Evolutionary conservation across 2,329 filamentous ascomycete species (phyloP).

Genomic region (Cladosporium austrohemisphaericum): DNA sequence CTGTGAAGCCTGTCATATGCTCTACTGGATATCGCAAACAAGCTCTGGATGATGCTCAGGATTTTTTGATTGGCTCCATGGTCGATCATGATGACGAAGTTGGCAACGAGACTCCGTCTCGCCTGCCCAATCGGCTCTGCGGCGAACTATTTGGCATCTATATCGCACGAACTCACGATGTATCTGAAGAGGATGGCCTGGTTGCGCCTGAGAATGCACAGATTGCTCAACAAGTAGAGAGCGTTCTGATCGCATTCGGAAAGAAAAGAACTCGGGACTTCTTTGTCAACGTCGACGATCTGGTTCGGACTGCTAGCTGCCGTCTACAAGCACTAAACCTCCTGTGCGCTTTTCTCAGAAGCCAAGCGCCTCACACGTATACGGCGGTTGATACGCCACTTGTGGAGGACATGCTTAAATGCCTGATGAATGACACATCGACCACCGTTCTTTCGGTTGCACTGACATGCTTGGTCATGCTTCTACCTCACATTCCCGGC

Average conservation of each 20-base stretch:
- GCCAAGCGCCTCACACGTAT: slow-evolving; percentile 75
- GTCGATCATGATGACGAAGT: slow-evolving; percentile 51
- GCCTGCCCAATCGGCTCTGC: slow-evolving; percentile 58
- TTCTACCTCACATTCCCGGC: slow-evolving; percentile 74
- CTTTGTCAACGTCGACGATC: slow-evolving; percentile 61
- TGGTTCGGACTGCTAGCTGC: slow-evolving; percentile 61
- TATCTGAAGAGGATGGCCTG: slow-evolving; percentile 33
- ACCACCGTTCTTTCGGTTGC: slow-evolving; percentile 73
- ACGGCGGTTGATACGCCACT: slow-evolving; percentile 68
- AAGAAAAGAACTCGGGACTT: slow-evolving; percentile 69
- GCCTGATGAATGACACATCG: slow-evolving; percentile 72
- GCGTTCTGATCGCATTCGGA: slow-evolving; percentile 55
- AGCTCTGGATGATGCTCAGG: slow-evolving; percentile 61
- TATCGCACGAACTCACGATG: slow-evolving; percentile 38
- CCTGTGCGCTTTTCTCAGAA: slow-evolving; percentile 68
- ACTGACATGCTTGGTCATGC: slow-evolving; percentile 73
- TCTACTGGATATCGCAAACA: slow-evolving; percentile 59
- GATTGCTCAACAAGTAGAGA: slow-evolving; percentile 49
- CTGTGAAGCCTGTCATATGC: slow-evolving; percentile 55
- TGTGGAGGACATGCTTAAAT: slow-evolving; percentile 67
- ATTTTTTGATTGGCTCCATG: slow-evolving; percentile 62
- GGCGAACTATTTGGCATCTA: slow-evolving; percentile 49
- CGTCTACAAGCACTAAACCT: slow-evolving; percentile 64
- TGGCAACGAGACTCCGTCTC: slow-evolving; percentile 48
- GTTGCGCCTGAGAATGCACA: slow-evolving; percentile 43